A percentile compares a stretch with the other conserved stretches of the same genome.
Conservation (phyloP, 2,329 filamentous ascomycete species). For the Pseudomassariella vexata region DNA sequence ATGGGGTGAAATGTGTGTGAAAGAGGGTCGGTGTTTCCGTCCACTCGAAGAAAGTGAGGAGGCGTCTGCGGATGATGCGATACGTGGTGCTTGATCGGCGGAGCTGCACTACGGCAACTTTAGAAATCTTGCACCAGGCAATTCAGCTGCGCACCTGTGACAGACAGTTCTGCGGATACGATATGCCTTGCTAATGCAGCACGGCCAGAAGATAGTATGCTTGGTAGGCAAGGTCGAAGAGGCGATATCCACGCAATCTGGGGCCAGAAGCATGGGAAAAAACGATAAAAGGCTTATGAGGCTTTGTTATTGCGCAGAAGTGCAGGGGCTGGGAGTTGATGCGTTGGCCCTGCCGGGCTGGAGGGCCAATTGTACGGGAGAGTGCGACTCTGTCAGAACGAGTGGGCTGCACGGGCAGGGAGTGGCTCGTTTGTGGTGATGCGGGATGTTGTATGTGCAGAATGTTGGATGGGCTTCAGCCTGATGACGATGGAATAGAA, state of each 20-base stretch:
- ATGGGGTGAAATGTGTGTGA: no score
- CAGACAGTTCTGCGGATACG: background rate
- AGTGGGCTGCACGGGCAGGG: conserved; percentile 8
- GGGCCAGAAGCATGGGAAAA: conserved; percentile 2
- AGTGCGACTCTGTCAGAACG: conserved; percentile 5
- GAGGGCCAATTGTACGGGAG: conserved; percentile 3
- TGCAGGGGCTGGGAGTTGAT: conserved; percentile 6
- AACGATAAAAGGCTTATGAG: conserved; percentile 16
- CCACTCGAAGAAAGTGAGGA: no score
- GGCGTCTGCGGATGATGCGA: no score
- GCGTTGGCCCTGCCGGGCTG: conserved; percentile 6
- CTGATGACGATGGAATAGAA: no score
- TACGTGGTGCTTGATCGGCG: no score
- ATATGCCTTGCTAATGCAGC: background rate
- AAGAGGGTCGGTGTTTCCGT: no score
- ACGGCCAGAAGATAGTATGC: no score
- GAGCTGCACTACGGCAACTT: background rate
- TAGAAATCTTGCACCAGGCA: background rate
- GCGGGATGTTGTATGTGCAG: no score
- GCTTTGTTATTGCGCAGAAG: conserved; percentile 15
- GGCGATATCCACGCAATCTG: background rate
- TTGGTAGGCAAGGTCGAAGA: no score
- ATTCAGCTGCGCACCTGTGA: background rate
- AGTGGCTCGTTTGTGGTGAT: no score
- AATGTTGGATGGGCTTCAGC: no score